These are phyloP conservation scores for Pseudopithomyces chartarum DNA, from an alignment of 2,329 filamentous ascomycete species.

Conservation along the genomic window DNA sequence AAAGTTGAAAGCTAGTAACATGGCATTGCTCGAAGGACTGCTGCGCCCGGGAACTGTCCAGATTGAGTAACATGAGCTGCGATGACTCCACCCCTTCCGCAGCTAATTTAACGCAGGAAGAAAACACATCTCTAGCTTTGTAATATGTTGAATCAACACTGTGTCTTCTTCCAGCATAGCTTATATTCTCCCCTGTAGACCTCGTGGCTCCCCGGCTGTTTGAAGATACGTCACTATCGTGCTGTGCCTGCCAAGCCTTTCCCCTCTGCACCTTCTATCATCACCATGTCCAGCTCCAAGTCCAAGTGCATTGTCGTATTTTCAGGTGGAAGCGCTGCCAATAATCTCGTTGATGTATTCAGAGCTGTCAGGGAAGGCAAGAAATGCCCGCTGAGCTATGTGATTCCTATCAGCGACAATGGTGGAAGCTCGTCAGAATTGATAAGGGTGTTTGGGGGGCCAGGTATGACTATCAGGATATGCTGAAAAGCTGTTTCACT, in stretches of 20 bases:
- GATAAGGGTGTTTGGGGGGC: slow-evolving; percentile 92
- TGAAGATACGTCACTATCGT: slow-evolving; percentile 16
- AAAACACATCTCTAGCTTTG: slow-evolving; percentile 11
- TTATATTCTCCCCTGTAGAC: slow-evolving; percentile 17
- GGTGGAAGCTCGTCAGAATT: slow-evolving; percentile 92
- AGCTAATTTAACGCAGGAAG: slow-evolving; percentile 18
- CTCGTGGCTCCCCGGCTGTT: slow-evolving; percentile 11
- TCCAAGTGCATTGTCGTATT: slow-evolving; percentile 76
- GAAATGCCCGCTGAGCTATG: slow-evolving; percentile 73
- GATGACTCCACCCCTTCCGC: slow-evolving; percentile 30
- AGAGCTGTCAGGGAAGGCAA: slow-evolving; percentile 64
- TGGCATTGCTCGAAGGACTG: slow-evolving; percentile 1
- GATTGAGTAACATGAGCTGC: slow-evolving; percentile 15
- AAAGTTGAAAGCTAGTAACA: neutral
- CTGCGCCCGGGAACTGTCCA: slow-evolving; percentile 13
- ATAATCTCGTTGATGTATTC: slow-evolving; percentile 91
- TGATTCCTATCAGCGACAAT: slow-evolving; percentile 96
- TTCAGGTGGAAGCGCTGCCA: slow-evolving; percentile 92
- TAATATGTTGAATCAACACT: slow-evolving; percentile 21
- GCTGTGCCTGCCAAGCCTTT: slow-evolving; percentile 22
- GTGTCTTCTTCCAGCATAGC: slow-evolving; percentile 23
- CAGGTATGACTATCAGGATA: slow-evolving; percentile 61
- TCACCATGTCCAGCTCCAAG: slow-evolving; percentile 31
- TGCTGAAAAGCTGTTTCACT: neutral
- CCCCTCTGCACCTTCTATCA: slow-evolving; percentile 19